These are phyloP conservation scores for Hyphopichia khmerensis DNA, from an alignment of 1,139 yeast genomes.

Conservation along the genomic window DNA sequence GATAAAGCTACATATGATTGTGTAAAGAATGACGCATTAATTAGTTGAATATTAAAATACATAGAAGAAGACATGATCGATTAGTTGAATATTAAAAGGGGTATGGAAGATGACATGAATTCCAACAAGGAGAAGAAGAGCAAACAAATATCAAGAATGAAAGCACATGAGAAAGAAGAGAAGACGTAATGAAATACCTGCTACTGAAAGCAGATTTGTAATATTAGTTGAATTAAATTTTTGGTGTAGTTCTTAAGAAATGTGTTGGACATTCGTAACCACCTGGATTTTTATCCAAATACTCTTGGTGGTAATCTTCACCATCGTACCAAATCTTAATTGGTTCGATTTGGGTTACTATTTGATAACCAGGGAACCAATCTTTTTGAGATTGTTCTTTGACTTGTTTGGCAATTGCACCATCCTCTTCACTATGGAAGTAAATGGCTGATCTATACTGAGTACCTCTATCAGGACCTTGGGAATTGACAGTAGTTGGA, in stretches of 20 bases:
- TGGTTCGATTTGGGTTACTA: constrained; percentile 68
- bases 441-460: constrained; percentile 83
- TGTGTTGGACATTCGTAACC: constrained; percentile 94
- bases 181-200: too few species aligned
- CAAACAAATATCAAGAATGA: too few species aligned
- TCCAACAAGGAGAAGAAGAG: too few species aligned
- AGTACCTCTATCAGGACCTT: constrained; percentile 82
- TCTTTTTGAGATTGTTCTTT: constrained; percentile 33
- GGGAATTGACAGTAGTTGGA: constrained; percentile 53
- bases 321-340: constrained; percentile 81
- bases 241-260: constrained; percentile 51
- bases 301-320: constrained; percentile 87
- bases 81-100: too few species aligned
- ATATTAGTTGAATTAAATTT: constrained; percentile 12
- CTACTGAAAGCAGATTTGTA: too few species aligned
- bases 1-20: too few species aligned
- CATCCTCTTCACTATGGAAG: constrained; percentile 50
- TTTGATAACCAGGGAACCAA: constrained; percentile 44
- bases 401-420: constrained; percentile 25
- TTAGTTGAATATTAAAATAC: too few species aligned
- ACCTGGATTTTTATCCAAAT: constrained; percentile 71
- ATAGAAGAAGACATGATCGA: too few species aligned
- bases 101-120: too few species aligned
- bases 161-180: too few species aligned
- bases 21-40: too few species aligned